phyloP scores from a whole-genome alignment of 2,329 filamentous ascomycete species.

The Aspergillus sp. region DNA sequence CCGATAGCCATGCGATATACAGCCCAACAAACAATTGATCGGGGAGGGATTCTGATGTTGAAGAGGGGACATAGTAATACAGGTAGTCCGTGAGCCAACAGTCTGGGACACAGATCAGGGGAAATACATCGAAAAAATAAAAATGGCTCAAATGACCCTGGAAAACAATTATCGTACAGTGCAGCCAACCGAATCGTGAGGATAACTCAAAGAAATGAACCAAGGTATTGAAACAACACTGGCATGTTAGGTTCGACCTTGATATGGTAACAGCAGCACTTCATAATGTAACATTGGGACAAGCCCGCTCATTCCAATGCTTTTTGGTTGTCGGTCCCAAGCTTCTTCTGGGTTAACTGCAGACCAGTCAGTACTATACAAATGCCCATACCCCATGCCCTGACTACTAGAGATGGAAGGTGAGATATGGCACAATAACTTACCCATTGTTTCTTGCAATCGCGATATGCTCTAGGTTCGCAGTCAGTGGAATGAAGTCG shows the following conservation, averaged over 20 bases:
- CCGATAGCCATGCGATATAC: neutral
- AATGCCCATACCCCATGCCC: neutral
- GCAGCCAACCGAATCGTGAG: conserved; percentile 6
- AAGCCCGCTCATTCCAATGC: neutral
- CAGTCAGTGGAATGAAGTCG: conserved; percentile 1
- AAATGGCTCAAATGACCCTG: neutral
- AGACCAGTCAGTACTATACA: conserved; percentile 8
- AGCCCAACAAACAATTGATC: neutral
- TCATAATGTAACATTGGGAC: neutral
- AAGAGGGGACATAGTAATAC: conserved; percentile 2
- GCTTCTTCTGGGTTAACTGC: conserved; percentile 34
- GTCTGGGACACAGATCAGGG: neutral
- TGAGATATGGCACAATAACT: conserved; percentile 29
- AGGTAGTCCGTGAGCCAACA: neutral
- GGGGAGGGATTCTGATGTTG: neutral
- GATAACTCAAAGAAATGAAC: neutral
- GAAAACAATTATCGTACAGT: conserved; percentile 9
- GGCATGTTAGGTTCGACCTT: neutral
- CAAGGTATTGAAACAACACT: neutral
- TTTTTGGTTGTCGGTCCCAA: conserved; percentile 7
- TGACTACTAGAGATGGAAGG: neutral
- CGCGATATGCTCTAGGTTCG: conserved; percentile 74
- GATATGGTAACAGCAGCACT: neutral
- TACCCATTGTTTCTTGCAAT: conserved; percentile 96
- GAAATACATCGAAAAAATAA: conserved; percentile 9